Conservation (phyloP, 2,329 filamentous ascomycete species). For the Chrysosporium queenslandicum region DNA sequence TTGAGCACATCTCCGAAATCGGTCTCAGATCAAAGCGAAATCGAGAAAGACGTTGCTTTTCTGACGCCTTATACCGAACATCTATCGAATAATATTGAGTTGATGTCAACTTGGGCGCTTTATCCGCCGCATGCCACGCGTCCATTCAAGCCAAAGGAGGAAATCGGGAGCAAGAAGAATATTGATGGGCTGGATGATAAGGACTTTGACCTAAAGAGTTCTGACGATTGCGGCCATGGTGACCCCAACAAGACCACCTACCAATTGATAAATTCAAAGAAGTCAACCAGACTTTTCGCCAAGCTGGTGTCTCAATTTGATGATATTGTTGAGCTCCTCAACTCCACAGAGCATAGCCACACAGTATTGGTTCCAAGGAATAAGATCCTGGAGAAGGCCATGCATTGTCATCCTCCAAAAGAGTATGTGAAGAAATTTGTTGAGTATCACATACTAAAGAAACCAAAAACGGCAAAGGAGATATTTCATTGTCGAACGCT, state of each 20-base stretch:
- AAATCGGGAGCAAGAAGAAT: background rate
- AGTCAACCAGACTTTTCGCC: constrained; percentile 67
- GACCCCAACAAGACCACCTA: constrained; percentile 64
- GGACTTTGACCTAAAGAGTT: background rate
- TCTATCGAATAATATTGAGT: constrained; percentile 4
- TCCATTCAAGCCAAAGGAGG: background rate
- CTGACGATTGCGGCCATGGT: constrained; percentile 14
- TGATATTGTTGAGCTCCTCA: constrained; percentile 61
- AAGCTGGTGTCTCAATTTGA: constrained; percentile 63
- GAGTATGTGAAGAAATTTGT: constrained; percentile 60
- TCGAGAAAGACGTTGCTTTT: background rate
- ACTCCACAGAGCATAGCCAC: constrained; percentile 62
- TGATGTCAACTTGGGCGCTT: background rate
- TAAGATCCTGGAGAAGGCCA: constrained; percentile 59
- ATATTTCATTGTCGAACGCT: constrained; percentile 65
- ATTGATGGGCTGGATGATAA: background rate
- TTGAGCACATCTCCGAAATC: background rate
- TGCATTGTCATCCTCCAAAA: constrained; percentile 52
- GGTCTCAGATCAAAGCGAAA: background rate
- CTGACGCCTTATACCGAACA: background rate
- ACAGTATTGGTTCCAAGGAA: constrained; percentile 76
- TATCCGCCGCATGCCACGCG: background rate
- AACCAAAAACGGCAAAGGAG: constrained; percentile 54
- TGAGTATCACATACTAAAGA: constrained; percentile 63
- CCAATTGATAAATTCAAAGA: constrained; percentile 63